A percentile compares a stretch with the other conserved stretches of the same genome.
Conservation (phyloP, 139 green algal species). For the Asterochloris erici region DNA sequence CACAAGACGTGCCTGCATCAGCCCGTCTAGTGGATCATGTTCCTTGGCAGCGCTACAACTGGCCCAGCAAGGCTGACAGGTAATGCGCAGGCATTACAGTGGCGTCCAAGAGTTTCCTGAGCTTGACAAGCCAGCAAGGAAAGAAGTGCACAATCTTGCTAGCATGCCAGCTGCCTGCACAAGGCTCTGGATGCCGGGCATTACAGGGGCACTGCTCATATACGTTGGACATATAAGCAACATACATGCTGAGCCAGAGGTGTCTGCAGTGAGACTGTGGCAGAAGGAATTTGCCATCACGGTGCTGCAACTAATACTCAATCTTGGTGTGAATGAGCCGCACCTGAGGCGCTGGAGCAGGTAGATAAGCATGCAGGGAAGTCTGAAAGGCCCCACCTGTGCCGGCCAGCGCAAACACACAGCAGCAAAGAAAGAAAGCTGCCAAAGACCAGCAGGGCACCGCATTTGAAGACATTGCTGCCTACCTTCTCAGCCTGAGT, state of each 20-base stretch:
- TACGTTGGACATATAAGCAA: too few relatives aligned
- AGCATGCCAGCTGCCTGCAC: too few relatives aligned
- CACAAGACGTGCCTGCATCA: not conserved
- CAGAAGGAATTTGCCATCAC: not conserved
- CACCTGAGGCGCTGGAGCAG: not conserved
- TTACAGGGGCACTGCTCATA: too few relatives aligned
- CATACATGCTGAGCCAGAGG: too few relatives aligned
- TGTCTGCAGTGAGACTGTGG: too few relatives aligned
- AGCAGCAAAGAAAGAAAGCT: not conserved
- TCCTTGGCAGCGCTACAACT: not conserved
- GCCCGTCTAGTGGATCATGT: not conserved
- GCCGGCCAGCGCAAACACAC: not conserved
- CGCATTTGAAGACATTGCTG: not conserved
- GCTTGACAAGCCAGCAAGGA: too few relatives aligned
- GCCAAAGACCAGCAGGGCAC: not conserved
- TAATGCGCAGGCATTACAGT: too few relatives aligned
- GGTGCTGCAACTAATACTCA: not conserved
- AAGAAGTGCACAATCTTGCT: too few relatives aligned
- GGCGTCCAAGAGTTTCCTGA: too few relatives aligned
- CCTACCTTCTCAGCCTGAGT: slow-evolving; percentile 81
- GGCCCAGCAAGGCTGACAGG: too few relatives aligned
- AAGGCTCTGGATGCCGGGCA: too few relatives aligned
- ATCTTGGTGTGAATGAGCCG: not conserved
- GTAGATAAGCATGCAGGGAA: not conserved
- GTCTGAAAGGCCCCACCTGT: not conserved